phyloP scores from a whole-genome alignment of 1,139 yeast genomes.

The Groenewaldozyma auringiensis region DNA sequence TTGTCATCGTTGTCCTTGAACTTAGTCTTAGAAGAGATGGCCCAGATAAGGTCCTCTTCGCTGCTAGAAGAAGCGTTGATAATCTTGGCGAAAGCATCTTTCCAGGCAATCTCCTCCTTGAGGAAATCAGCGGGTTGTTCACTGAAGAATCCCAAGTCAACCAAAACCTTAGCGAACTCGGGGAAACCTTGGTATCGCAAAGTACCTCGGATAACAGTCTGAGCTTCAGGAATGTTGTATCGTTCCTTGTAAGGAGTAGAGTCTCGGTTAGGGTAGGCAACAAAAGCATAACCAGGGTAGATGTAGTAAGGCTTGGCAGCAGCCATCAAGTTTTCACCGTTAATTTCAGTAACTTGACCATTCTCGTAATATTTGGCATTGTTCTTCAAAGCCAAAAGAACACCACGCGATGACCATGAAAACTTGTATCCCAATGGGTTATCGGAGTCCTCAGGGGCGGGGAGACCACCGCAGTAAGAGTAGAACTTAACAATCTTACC shows the following conservation, averaged over 20 bases:
- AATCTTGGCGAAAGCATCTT: slow-evolving; percentile 70
- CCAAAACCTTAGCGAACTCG: slow-evolving; percentile 89
- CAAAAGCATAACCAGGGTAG: slow-evolving; percentile 92
- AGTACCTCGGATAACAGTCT: slow-evolving; percentile 94
- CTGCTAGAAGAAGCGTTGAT: slow-evolving; percentile 64
- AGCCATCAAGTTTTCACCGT: slow-evolving; percentile 89
- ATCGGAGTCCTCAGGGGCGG: slow-evolving; percentile 95
- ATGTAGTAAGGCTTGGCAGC: slow-evolving; percentile 92
- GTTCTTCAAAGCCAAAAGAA: slow-evolving; percentile 88
- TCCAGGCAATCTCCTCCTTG: slow-evolving; percentile 58
- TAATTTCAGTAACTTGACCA: slow-evolving; percentile 72
- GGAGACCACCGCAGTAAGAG: slow-evolving; percentile 97
- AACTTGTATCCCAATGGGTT: slow-evolving; percentile 98
- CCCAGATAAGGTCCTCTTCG: slow-evolving; percentile 65
- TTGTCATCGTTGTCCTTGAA: slow-evolving; percentile 79
- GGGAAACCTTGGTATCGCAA: slow-evolving; percentile 98
- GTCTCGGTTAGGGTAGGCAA: slow-evolving; percentile 96
- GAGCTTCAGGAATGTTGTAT: slow-evolving; percentile 93
- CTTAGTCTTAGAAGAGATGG: slow-evolving; percentile 68
- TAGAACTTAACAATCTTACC: slow-evolving; percentile 92
- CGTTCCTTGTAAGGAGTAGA: slow-evolving; percentile 89
- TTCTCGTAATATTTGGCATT: slow-evolving; percentile 83
- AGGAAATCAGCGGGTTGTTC: slow-evolving; percentile 63
- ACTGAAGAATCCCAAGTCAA: slow-evolving; percentile 84
- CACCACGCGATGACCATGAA: slow-evolving; percentile 99